Evolutionary conservation across 2,329 filamentous ascomycete genomes (phyloP), one percentile per base, ranked within the genome.

Genomic region (Cadophora gregata): DNA sequence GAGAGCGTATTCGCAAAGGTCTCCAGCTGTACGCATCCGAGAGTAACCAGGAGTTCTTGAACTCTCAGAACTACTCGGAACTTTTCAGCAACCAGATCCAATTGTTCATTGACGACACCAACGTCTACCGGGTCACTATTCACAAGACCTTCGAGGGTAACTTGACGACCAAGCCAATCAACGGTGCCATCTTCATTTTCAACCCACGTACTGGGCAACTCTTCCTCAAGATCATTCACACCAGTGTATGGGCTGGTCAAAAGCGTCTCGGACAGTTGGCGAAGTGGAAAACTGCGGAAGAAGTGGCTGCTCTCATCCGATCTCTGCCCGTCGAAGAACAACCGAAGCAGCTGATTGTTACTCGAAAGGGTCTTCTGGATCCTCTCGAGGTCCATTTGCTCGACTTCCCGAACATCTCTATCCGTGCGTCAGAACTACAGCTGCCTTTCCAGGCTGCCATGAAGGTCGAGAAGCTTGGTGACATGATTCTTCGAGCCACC

Each of bases 71-170:
- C 79, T 99, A 99, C 83, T 97, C 96, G 0, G 96, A 99, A 78
- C 85, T 99, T 42, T 99, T 99, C 85, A 99, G 95, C 84, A 97
- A 97, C 80, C 95, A 98, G 82, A 97, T 96, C 33, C 96, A 99
- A 82, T 85, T 99, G 58, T 99, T 99, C 82, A 98, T 99, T 71
- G 96, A 99, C 75, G 96, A 99, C 78, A 99, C 96, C 68, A 99
- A 99, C 75, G 96, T 99, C 61, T 99, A 99, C 78, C 94, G 96
- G 83, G 96, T 99, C 69, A 99, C 96, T 0, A 99, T 99, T 70
- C 96, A 99, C 85, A 99, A 99, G 87, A 99, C 96, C 0, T 99
- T 99, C 70, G 96, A 99, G 80, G 96, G 96, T 75, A 99, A 99
- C 78, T 84, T 99, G 87, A 99, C 96, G 0, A 99, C 96, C 1